Percentiles rank a stretch among this genome's conserved stretches.
phyloP scores from a whole-genome alignment of 176 grass and related monocot species.

The Oryza coarctata region DNA sequence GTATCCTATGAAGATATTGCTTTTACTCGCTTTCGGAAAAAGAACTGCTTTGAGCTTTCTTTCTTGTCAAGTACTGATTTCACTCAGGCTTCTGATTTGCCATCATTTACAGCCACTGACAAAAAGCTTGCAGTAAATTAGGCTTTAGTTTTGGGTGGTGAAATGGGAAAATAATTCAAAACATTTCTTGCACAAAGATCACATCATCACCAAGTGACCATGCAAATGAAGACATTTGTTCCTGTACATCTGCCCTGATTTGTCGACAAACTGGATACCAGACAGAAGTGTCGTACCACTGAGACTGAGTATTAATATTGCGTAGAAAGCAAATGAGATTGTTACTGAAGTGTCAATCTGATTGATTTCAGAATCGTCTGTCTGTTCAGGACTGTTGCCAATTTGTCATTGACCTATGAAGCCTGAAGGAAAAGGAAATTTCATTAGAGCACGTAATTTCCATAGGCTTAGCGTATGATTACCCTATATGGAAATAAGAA shows the following conservation, averaged over 20 bases:
- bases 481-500: neutral
- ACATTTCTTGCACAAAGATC: neutral
- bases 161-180: neutral
- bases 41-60: conserved; percentile 40
- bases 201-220: neutral
- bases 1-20: conserved; percentile 53
- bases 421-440: neutral
- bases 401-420: neutral
- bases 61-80: conserved; percentile 47
- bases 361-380: conserved; percentile 25
- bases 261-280: conserved; percentile 18
- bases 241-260: neutral
- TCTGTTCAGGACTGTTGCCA: conserved; percentile 19
- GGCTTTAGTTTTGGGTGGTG: conserved; percentile 27
- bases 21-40: conserved; percentile 48
- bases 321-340: neutral
- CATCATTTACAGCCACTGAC: conserved; percentile 18
- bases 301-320: conserved; percentile 23
- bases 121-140: conserved; percentile 40
- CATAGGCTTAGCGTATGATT: neutral
- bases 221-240: neutral
- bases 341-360: neutral
- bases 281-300: neutral
- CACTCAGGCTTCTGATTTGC: conserved; percentile 26
- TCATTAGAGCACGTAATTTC: neutral